Base-by-base conservation (phyloP, 139 green algal species). In the Volvox reticuliferus region DNA sequence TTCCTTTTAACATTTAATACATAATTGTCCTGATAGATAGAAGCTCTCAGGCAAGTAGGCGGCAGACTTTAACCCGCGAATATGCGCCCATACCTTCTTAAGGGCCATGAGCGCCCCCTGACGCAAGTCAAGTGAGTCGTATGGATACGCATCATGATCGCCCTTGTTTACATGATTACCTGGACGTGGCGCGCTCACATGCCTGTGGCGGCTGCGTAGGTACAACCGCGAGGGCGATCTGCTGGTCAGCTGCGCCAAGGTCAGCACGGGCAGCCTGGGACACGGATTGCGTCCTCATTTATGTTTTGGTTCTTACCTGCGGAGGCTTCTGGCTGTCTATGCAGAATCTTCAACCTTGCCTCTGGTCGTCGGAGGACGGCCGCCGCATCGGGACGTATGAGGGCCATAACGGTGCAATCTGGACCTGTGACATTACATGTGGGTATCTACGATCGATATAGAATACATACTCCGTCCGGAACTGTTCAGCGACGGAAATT, bases 161-260 rank as follows among this genome's bases (percentile, higher is more conserved):
- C 12, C 37, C 24, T 50, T 20, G 24, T 44, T 44, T 44, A 1
- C 21, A 13, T 16, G 21, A 36, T 14, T 21, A 19, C 17, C 78
- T 84, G 17, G 20, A 68, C 65, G 21, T 20, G n/a, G 76, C 76
- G 32, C 19, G 33, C 32, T 32, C 2, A 35, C 35, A 26, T 68
- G 78, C 30, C 9, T 55, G 37, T 82, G 86, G 86, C 86, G 86
- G 86, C 86, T 89, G 32, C 92, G 92, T 94, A 99, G 97, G 92
- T 99, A 98, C 95, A 99, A 99, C 88, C 87, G 93, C 0, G 98
- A 99, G 71, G 98, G 98, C 21, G 98, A 99, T 90, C 92, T 99
- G 32, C 87, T 99, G 0, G 95, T 99, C 37, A 98, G 93, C 30
- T 99, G 97, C 83, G 98, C 97, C 50, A 99, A 99, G 95, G 96